Evolutionary conservation across 2,329 filamentous ascomycete species (phyloP), one percentile per base, ranked within the genome.

Genomic region (Ophiostoma novo-ulmi): DNA sequence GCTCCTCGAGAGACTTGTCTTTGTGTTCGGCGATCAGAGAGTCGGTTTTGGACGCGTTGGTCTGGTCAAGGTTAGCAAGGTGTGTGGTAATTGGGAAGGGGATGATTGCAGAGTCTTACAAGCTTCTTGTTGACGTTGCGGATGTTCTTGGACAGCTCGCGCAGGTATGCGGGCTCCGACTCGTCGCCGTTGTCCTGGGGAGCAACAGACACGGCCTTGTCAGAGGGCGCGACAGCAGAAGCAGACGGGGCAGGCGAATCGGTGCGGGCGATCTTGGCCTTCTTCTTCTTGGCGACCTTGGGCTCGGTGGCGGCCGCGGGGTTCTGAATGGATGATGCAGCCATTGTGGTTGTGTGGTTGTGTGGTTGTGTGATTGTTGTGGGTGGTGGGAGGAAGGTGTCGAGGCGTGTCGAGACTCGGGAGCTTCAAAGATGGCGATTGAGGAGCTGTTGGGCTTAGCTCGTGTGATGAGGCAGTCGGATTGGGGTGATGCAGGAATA

Each of bases 71-170:
- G 31, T 38, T 8, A 64, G 20, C 26, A 26, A 31, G 31, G 31
- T 31, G 31, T 31, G 31, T 31, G 3, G 31, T 31, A 31, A 31
- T 31, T 31, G 31, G 31, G 31, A 31, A 31, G 31, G 31, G 2
- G 31, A 31, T 31, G 68, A 31, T n/a, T 5, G 26, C 14, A 11
- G 70, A 10, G 70, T 83, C 91, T 82, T 82, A 97, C 92, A 77
- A 98, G 89, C 83, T 97, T 97, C 87, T 97, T 98, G 84, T 89
- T 91, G 77, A 95, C 83, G 80, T 95, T 97, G 78, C 94, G 93
- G 76, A 97, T 91, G 80, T 88, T 93, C 85, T 97, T 97, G 78
- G 94, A 89, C 68, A 98, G 85, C 79, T 98, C 94, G 78, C 89
- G 93, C 78, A 97, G 86, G 81, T 94, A 93, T 55, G 89, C 84